A percentile compares a stretch with the other conserved stretches of the same genome.
These are phyloP conservation scores for Nicotiana knightiana DNA, from an alignment of 257 asterid genomes.

Conservation along the genomic window DNA sequence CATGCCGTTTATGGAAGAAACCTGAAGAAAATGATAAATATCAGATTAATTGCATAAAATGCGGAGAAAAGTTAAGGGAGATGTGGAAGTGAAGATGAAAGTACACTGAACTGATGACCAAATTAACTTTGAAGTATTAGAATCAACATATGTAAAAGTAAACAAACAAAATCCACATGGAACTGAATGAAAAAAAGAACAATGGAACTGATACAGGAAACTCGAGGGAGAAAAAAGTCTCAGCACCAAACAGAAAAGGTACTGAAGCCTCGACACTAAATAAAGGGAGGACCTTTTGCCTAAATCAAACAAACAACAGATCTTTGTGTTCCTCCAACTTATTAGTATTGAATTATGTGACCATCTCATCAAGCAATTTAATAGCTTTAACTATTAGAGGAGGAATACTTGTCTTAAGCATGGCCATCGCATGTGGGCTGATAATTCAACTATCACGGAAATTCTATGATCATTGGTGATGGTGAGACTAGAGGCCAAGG, in stretches of 20 bases:
- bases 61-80: not conserved
- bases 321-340: not conserved
- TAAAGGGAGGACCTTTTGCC: not conserved
- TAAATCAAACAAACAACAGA: not conserved
- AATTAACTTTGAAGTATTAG: not conserved
- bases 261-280: not conserved
- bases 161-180: not conserved
- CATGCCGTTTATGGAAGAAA: conserved; percentile 68
- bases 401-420: not conserved
- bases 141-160: not conserved
- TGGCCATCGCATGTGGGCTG: not conserved
- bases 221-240: not conserved
- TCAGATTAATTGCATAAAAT: not conserved
- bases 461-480: not conserved
- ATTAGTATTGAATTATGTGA: not conserved
- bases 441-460: not conserved
- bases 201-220: not conserved
- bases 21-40: conserved; percentile 42
- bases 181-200: not conserved
- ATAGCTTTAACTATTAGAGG: not conserved
- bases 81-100: not conserved
- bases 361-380: not conserved
- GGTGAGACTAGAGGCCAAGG: not conserved
- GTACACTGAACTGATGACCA: not conserved
- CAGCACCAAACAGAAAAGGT: not conserved